phyloP scores from a whole-genome alignment of 148 eudicot species.

The Vaccinium vitisidaea region DNA sequence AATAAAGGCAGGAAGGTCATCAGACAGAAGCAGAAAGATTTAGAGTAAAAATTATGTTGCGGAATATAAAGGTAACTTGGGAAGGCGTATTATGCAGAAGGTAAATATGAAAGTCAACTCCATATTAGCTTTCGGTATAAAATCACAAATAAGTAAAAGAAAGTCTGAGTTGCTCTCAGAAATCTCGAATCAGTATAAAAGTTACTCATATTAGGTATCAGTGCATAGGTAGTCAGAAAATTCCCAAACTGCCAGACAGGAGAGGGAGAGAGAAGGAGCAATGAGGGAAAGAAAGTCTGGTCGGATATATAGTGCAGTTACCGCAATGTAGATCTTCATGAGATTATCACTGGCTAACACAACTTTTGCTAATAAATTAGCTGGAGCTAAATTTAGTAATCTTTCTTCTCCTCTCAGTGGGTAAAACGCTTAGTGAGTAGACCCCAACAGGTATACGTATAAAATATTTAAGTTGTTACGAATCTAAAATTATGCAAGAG shows the following conservation, averaged over 20 bases:
- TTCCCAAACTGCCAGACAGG: not conserved
- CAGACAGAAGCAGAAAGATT: not conserved
- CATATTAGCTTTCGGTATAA: not conserved
- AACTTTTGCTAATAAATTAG: not conserved
- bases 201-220: not conserved
- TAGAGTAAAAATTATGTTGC: not conserved
- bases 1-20: not conserved
- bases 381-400: not conserved
- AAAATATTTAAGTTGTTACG: too few species aligned
- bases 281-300: too few species aligned
- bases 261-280: not conserved
- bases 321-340: not conserved
- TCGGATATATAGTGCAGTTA: not conserved
- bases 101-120: not conserved
- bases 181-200: not conserved
- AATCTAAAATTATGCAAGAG: too few species aligned
- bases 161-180: not conserved
- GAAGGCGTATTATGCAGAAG: not conserved
- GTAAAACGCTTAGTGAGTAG: too few species aligned
- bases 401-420: too few species aligned
- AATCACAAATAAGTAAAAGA: not conserved
- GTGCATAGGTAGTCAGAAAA: not conserved
- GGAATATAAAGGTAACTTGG: not conserved
- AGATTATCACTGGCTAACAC: not conserved
- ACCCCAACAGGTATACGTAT: too few species aligned